These are phyloP conservation scores for Balamuthia mandrillaris DNA, from an alignment of 208 protist genomes.

Conservation along the genomic window DNA sequence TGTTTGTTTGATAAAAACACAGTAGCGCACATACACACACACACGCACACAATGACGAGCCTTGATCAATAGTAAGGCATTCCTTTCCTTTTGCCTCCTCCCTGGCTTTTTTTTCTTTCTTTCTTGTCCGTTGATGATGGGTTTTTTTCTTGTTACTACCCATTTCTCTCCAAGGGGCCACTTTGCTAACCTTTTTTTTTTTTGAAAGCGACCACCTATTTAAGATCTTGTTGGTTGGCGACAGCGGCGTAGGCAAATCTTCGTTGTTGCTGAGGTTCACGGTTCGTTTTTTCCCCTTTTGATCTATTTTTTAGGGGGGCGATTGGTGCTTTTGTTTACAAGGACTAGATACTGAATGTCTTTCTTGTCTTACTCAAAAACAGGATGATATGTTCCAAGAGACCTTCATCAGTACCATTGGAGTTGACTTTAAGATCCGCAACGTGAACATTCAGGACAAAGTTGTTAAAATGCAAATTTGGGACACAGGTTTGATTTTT, in stretches of 20 bases:
- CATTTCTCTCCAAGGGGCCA: too few species aligned
- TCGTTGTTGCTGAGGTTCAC: slow-evolving; percentile 32
- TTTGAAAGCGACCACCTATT: slow-evolving; percentile 36
- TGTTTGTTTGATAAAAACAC: too few species aligned
- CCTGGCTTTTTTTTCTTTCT: too few species aligned
- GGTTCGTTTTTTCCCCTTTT: not conserved
- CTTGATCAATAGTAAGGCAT: not conserved
- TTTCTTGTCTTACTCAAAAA: not conserved
- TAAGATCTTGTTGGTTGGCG: slow-evolving; percentile 39
- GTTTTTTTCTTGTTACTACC: not conserved
- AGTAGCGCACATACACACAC: too few species aligned
- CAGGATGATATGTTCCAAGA: slow-evolving; percentile 83
- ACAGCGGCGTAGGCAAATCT: slow-evolving; percentile 34
- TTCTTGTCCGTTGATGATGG: not conserved
- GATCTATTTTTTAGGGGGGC: not conserved
- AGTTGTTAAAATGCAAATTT: slow-evolving; percentile 95
- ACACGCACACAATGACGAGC: not conserved
- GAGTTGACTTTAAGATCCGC: slow-evolving; percentile 92
- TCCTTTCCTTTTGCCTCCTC: too few species aligned
- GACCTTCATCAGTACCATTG: slow-evolving; percentile 93
- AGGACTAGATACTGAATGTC: not conserved
- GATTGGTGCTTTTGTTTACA: not conserved
- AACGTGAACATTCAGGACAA: slow-evolving; percentile 92
- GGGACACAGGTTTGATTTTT: slow-evolving; percentile 7
- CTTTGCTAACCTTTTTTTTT: not conserved